Base-by-base conservation (phyloP, 805 yeast species). In the Kuraishia ogatae region DNA sequence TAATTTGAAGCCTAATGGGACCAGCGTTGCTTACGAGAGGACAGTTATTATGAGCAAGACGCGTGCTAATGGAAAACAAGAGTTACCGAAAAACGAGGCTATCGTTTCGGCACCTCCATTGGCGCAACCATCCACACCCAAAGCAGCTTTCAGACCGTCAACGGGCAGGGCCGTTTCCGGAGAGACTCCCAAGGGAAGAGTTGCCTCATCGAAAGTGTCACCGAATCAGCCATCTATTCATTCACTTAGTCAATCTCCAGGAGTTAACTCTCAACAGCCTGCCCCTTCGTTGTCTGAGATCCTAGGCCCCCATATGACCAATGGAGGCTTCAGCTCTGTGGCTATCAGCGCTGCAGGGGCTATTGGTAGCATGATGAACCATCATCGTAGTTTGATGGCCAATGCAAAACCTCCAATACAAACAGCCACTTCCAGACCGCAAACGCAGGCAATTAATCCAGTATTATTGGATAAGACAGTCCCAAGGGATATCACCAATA, bases 261-360 rank as follows among this genome's bases (percentile, higher is more conserved):
- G 43, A 8, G 43, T 8, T 35, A 35, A 10, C 15, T 17, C 43
- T 4, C 43, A 35, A 15, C 43, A 47, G 24, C 49, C 49, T 5
- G 66, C 66, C 5, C 68, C 65, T 0, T 63, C 68, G 5, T 59
- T 64, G 22, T 62, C 62, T 48, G 68, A 64, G 47, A 57, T 64
- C 22, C 50, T 64, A 17, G 66, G 66, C 6, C 53, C 65, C 8
- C 70, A 35, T 35, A 35, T 35, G n/a, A 35, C 43, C 19, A 49
- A 28, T 69, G 1, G 35, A 6, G 66, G 64, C 51, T 66, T 66
- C 3, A 61, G 70, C 39, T 66, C 71, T 1, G 68, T 66, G 47
- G 72, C 72, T 11, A 65, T 68, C 2, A 64, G 66, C 52, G 71
- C 72, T 8, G 71, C 72, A 8, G 71, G 71, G 1, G 72, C 72